Evolutionary conservation across 768 basidiomycete genomes (phyloP), one percentile per base, ranked within the genome.

Genomic region (Mycena epipterygia): DNA sequence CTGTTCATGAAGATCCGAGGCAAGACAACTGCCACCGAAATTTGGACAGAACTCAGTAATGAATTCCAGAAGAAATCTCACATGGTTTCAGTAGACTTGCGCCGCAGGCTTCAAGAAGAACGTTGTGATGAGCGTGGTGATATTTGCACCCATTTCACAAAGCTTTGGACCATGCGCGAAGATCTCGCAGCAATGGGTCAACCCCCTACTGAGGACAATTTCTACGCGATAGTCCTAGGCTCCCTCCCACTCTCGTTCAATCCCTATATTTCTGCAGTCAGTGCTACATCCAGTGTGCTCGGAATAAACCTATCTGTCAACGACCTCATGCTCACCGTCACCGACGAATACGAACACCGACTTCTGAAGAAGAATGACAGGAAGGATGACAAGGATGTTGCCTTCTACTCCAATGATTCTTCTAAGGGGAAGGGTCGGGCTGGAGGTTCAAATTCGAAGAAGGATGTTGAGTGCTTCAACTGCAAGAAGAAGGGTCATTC

Each of bases 191-290:
- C 77, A 0, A 79, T 83, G 74, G 81, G 80, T 21, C 64, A 75
- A 5, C 59, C 76, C n/a, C 76, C 79, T 2, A 32, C 73, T 0
- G 77, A 83, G 9, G 73, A 78, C 13, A 78, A 82, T 48, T 80
- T 81, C 59, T 75, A 76, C 27, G 74, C 76, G 2, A 82, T 84
- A 46, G 75, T 84, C 37, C 74, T 82, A 30, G 66, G 70, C 17
- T 84, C 83, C 4, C 76, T 85, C 16, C 82, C 82, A 16, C 21
- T 52, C 6, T 80, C 78, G 19, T 84, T 80, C 64, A 77, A 81
- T 58, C 52, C 80, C 32, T 77, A 71, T 48, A 73, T 82, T 60
- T 76, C 80, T 17, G 64, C 79, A 25, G 56, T 83, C 33, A 75
- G 71, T 19, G 75, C 78, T 1, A 76, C 79, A 5, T 67, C 73